These are phyloP conservation scores for Poa pratensis DNA, from an alignment of 176 grass and related monocot species.

Conservation along the genomic window DNA sequence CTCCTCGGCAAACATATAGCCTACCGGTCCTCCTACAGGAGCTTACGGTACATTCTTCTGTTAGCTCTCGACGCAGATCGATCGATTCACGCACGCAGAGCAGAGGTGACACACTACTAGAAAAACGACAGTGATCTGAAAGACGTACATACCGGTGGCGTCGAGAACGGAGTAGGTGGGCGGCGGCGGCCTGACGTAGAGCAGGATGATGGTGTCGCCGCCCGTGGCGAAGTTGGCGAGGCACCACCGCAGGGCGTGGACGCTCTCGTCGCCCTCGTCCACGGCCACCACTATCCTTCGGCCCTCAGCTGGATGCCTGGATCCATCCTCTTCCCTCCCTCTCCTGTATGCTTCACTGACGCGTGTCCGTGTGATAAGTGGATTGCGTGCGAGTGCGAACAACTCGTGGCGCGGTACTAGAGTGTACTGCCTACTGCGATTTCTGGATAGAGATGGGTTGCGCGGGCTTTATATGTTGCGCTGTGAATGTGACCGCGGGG, in stretches of 20 bases:
- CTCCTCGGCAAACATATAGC: slow-evolving; percentile 67
- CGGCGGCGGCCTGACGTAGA: slow-evolving; percentile 59
- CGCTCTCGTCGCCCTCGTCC: slow-evolving; percentile 88
- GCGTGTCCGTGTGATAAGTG: neutral
- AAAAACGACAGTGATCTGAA: neutral
- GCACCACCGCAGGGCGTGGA: slow-evolving; percentile 69
- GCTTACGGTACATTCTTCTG: slow-evolving; percentile 1
- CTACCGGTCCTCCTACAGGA: slow-evolving; percentile 61
- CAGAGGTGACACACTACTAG: neutral
- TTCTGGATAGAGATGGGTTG: neutral
- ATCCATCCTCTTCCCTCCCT: neutral
- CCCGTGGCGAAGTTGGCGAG: slow-evolving; percentile 54
- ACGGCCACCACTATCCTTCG: slow-evolving; percentile 70
- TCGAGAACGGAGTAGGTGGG: slow-evolving; percentile 63
- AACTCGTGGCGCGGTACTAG: no score
- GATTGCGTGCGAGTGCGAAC: neutral
- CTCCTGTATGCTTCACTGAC: neutral
- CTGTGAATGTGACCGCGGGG: neutral
- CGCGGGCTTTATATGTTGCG: neutral
- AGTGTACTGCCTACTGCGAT: neutral
- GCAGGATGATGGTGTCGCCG: slow-evolving; percentile 58
- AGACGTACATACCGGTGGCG: slow-evolving; percentile 54
- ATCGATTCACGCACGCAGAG: neutral
- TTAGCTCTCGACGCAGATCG: neutral
- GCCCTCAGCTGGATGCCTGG: slow-evolving; percentile 33